Evolutionary conservation across 208 protist species (phyloP).

Genomic region (Leishmania braziliensis): DNA sequence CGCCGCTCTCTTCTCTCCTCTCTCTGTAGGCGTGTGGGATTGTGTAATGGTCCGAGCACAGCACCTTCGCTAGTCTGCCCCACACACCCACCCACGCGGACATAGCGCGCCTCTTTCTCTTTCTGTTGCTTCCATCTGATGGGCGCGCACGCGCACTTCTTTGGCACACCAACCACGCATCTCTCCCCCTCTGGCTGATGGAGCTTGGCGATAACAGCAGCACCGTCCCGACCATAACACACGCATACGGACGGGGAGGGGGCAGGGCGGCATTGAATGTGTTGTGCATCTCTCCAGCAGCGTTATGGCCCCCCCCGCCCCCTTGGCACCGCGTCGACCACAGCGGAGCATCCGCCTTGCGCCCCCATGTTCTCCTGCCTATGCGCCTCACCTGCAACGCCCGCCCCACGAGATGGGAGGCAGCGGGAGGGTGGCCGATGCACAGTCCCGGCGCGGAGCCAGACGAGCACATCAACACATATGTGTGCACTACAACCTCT

Average conservation of each 20-base stretch:
- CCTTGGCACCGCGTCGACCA: background rate
- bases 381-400: background rate
- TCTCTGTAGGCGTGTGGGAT: background rate
- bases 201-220: background rate
- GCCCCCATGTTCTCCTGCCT: background rate
- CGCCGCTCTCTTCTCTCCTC: background rate
- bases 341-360: background rate
- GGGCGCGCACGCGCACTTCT: background rate
- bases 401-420: background rate
- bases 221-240: background rate
- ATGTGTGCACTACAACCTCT: conserved; percentile 13
- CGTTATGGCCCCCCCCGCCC: too few species aligned
- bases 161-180: background rate
- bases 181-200: background rate
- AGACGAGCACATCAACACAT: background rate
- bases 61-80: background rate
- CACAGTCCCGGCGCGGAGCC: background rate
- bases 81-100: background rate
- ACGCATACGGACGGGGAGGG: background rate
- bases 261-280: background rate
- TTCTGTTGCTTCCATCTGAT: background rate
- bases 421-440: background rate
- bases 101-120: background rate
- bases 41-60: background rate
- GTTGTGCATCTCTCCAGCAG: background rate